These are phyloP conservation scores for Aureobasidium sp. DNA, from an alignment of 2,329 filamentous ascomycete genomes.

Conservation along the genomic window DNA sequence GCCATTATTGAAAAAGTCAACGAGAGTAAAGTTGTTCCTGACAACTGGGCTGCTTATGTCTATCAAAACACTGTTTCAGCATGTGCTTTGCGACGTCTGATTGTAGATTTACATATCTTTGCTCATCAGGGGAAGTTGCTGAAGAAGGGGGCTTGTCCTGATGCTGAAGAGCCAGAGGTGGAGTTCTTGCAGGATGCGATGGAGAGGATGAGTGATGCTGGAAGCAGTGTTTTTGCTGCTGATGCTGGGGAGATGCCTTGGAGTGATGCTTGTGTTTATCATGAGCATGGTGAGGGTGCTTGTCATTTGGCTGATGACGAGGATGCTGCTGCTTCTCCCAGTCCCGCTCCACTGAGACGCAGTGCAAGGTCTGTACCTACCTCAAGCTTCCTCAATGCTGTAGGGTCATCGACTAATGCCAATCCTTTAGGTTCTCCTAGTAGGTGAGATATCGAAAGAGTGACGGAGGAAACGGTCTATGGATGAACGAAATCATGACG, in stretches of 20 bases:
- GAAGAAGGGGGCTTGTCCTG: not conserved
- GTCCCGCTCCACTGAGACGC: not conserved
- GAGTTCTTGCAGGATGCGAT: constrained; percentile 7
- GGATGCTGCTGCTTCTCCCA: not conserved
- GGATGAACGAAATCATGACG: too few species aligned
- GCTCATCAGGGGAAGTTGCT: not conserved
- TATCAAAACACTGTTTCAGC: not conserved
- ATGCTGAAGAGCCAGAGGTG: not conserved
- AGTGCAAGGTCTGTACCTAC: not conserved
- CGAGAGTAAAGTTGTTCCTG: not conserved
- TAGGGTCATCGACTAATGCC: too few species aligned
- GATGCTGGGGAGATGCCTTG: not conserved
- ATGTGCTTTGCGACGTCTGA: not conserved
- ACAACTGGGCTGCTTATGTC: not conserved
- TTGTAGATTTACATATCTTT: constrained; percentile 13
- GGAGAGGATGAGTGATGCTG: not conserved
- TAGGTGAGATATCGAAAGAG: too few species aligned
- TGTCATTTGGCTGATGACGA: not conserved
- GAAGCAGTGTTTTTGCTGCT: not conserved
- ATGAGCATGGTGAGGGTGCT: not conserved
- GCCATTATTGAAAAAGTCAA: constrained; percentile 11
- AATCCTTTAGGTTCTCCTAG: too few species aligned
- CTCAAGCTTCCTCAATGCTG: not conserved
- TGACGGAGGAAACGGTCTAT: too few species aligned
- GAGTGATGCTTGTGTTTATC: not conserved